phyloP scores from a whole-genome alignment of 2,329 filamentous ascomycete genomes.

The Escovopsis weberi region DNA sequence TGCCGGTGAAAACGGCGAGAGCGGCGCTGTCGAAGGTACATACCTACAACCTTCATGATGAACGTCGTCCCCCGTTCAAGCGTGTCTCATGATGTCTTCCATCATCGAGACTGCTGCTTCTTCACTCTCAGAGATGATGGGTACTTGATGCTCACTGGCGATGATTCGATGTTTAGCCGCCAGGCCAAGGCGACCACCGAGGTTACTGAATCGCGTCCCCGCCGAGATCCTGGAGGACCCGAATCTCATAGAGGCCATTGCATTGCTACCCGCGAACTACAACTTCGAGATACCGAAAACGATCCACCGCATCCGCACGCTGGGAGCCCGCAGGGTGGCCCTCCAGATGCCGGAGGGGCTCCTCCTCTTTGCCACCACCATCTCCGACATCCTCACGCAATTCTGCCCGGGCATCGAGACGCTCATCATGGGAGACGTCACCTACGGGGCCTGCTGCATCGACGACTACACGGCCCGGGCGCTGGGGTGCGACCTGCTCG shows the following conservation, averaged over 20 bases:
- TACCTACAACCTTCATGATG: conserved; percentile 1
- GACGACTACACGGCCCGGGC: conserved; percentile 95
- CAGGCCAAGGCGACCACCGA: conserved; percentile 54
- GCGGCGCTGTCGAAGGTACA: conserved; percentile 36
- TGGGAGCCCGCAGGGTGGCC: conserved; percentile 67
- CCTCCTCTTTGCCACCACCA: conserved; percentile 88
- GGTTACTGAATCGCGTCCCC: conserved; percentile 84
- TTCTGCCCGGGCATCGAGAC: conserved; percentile 90
- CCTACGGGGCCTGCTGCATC: conserved; percentile 96
- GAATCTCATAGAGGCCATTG: conserved; percentile 75
- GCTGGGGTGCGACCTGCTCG: conserved; percentile 81
- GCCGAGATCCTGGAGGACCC: conserved; percentile 72
- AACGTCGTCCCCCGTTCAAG: not conserved
- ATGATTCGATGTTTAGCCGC: conserved; percentile 35
- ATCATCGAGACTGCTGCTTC: too few relatives aligned
- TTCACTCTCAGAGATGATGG: too few relatives aligned
- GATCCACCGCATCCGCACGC: conserved; percentile 78
- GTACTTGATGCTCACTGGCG: too few relatives aligned
- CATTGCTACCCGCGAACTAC: conserved; percentile 86
- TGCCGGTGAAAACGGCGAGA: conserved; percentile 12
- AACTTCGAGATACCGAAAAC: conserved; percentile 98
- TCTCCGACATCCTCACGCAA: conserved; percentile 87
- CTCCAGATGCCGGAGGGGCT: conserved; percentile 97
- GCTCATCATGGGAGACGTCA: conserved; percentile 97
- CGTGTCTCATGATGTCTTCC: not conserved